A percentile compares a stretch with the other conserved stretches of the same genome.
phyloP scores from a whole-genome alignment of 2,329 filamentous ascomycete species.

The Didymellaceae sp. region DNA sequence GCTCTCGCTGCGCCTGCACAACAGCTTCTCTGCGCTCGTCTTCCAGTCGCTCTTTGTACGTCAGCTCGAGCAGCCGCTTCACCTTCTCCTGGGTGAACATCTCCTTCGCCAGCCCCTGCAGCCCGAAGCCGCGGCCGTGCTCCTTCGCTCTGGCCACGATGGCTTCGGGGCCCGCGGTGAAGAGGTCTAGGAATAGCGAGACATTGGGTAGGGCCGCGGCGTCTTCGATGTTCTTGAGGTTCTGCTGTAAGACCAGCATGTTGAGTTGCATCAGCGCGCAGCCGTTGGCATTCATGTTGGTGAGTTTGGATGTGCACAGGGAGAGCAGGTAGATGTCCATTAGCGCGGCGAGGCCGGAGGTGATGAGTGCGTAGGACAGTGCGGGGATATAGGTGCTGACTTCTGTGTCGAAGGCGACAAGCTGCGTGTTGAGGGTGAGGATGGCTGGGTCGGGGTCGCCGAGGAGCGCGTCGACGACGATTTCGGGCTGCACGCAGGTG shows the following conservation, averaged over 20 bases:
- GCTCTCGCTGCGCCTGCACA: constrained; percentile 69
- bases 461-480: constrained; percentile 71
- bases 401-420: constrained; percentile 88
- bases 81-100: constrained; percentile 49
- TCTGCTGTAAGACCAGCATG: constrained; percentile 93
- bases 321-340: constrained; percentile 78
- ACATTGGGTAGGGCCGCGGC: constrained; percentile 69
- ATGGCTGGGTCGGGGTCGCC: constrained; percentile 80
- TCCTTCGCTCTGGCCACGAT: constrained; percentile 69
- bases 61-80: constrained; percentile 51
- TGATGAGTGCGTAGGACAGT: constrained; percentile 73
- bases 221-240: constrained; percentile 88
- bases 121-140: constrained; percentile 35
- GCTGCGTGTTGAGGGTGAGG: constrained; percentile 79
- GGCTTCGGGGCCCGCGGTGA: constrained; percentile 68
- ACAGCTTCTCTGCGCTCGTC: constrained; percentile 71
- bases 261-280: constrained; percentile 91
- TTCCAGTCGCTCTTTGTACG: constrained; percentile 58
- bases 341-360: constrained; percentile 75
- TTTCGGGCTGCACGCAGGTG: constrained; percentile 56
- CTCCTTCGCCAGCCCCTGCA: constrained; percentile 31
- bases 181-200: constrained; percentile 72
- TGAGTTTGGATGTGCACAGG: constrained; percentile 69
- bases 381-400: constrained; percentile 74
- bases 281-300: constrained; percentile 83